A percentile compares a stretch with the other conserved stretches of the same genome.
Conservation (phyloP, 345 rosid species). For the Lumnitzera racemosa region DNA sequence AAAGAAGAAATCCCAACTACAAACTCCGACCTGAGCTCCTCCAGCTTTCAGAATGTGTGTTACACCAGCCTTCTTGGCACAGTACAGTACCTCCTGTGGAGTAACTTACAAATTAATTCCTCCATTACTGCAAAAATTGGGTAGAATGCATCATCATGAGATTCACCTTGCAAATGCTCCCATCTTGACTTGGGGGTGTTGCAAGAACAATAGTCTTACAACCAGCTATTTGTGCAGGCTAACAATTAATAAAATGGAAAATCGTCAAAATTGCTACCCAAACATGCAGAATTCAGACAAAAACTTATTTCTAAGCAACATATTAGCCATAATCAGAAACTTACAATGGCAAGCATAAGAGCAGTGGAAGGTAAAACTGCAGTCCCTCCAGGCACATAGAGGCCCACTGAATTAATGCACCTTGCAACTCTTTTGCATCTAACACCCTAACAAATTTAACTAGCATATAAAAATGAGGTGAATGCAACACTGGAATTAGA, state of each 20-base stretch:
- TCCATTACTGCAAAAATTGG: background rate
- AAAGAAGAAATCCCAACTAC: no score
- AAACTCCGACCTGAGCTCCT: constrained; percentile 70
- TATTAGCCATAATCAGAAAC: constrained; percentile 13
- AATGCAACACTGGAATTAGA: constrained; percentile 9
- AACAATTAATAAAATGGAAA: constrained; percentile 14
- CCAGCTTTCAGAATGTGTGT: constrained; percentile 95
- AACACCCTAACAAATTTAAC: constrained; percentile 53
- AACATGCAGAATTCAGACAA: no score
- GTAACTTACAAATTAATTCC: background rate
- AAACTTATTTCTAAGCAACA: background rate
- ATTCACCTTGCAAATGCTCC: constrained; percentile 81
- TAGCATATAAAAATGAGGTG: background rate
- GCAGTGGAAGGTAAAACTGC: constrained; percentile 95
- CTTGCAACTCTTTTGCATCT: constrained; percentile 80
- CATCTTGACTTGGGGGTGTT: constrained; percentile 74
- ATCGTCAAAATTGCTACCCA: constrained; percentile 5
- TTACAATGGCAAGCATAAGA: constrained; percentile 84
- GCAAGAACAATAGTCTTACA: constrained; percentile 84
- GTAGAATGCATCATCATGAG: background rate
- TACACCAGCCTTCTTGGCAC: constrained; percentile 92
- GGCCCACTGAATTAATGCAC: constrained; percentile 87
- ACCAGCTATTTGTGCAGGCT: constrained; percentile 98
- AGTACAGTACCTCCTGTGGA: constrained; percentile 70
- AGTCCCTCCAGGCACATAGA: constrained; percentile 93